Evolutionary conservation across 192 early-diverging fungal species (phyloP).

Genomic region (Mortierella antarctica): DNA sequence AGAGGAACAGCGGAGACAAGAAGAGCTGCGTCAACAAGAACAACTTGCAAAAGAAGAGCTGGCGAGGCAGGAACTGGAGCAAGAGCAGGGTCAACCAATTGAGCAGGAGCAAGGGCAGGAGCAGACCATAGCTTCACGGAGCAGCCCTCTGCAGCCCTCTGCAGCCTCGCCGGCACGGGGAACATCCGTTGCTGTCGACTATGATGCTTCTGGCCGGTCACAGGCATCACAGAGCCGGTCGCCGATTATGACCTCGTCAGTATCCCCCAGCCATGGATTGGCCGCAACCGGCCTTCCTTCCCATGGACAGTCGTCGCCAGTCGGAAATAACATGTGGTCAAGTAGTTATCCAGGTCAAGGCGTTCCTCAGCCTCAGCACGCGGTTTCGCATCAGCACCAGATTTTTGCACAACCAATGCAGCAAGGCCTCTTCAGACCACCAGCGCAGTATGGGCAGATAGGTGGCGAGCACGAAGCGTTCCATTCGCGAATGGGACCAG

Average conservation of each 20-base stretch:
- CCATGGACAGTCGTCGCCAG: constrained; percentile 11
- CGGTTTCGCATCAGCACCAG: constrained; percentile 7
- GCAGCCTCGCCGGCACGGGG: neutral
- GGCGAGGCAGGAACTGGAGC: constrained; percentile 17
- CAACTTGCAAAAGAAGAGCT: constrained; percentile 37
- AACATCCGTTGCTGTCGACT: neutral
- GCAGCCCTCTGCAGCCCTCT: constrained; percentile 1
- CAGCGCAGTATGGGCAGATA: constrained; percentile 34
- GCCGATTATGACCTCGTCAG: neutral
- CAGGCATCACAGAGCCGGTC: constrained; percentile 13
- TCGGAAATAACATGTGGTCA: constrained; percentile 16
- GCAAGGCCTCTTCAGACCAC: constrained; percentile 25
- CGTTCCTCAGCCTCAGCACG: constrained; percentile 16
- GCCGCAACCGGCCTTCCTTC: neutral
- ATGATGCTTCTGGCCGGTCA: neutral
- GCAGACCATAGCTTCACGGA: neutral
- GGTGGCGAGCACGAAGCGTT: constrained; percentile 19
- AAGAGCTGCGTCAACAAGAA: constrained; percentile 41
- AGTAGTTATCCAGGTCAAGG: constrained; percentile 24
- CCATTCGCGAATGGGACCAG: constrained; percentile 9
- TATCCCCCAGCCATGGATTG: constrained; percentile 3
- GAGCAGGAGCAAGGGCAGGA: neutral
- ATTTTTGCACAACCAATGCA: constrained; percentile 27
- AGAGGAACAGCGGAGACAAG: constrained; percentile 35
- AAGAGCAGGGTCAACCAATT: neutral